phyloP scores from a whole-genome alignment of 805 yeast species.

The Metschnikowia gelsemii region DNA sequence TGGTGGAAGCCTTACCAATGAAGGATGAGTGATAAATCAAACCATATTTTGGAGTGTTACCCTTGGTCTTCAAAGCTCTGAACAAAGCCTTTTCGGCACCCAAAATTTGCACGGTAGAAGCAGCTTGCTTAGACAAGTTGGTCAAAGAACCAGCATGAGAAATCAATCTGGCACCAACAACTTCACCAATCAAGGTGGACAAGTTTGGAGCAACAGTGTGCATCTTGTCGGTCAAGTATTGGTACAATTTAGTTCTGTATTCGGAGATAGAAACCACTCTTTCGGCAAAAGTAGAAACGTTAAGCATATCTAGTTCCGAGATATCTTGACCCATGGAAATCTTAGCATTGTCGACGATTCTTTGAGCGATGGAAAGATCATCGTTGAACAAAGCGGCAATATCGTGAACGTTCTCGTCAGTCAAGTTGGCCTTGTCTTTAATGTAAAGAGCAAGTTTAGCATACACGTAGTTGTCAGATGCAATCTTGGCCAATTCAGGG shows the following conservation, averaged over 20 bases:
- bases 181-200: constrained; percentile 83
- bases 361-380: constrained; percentile 86
- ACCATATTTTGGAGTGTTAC: constrained; percentile 98
- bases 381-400: constrained; percentile 87
- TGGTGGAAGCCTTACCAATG: constrained; percentile 97
- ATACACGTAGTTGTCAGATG: constrained; percentile 81
- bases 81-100: constrained; percentile 99
- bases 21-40: constrained; percentile 93
- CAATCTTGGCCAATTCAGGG: constrained; percentile 93
- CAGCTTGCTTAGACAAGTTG: constrained; percentile 96
- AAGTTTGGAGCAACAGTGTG: constrained; percentile 93
- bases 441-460: constrained; percentile 81
- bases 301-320: constrained; percentile 90
- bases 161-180: constrained; percentile 96
- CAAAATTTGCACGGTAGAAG: constrained; percentile 95
- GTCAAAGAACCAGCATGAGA: constrained; percentile 96
- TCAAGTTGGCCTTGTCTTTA: constrained; percentile 80
- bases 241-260: constrained; percentile 80
- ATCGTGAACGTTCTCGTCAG: constrained; percentile 93
- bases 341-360: constrained; percentile 89
- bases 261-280: constrained; percentile 91
- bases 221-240: constrained; percentile 93
- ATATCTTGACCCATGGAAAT: constrained; percentile 99
- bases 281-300: constrained; percentile 86
- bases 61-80: constrained; percentile 98